Conservation (phyloP, 2,329 filamentous ascomycete species). For the Colletotrichum endophyticum region DNA sequence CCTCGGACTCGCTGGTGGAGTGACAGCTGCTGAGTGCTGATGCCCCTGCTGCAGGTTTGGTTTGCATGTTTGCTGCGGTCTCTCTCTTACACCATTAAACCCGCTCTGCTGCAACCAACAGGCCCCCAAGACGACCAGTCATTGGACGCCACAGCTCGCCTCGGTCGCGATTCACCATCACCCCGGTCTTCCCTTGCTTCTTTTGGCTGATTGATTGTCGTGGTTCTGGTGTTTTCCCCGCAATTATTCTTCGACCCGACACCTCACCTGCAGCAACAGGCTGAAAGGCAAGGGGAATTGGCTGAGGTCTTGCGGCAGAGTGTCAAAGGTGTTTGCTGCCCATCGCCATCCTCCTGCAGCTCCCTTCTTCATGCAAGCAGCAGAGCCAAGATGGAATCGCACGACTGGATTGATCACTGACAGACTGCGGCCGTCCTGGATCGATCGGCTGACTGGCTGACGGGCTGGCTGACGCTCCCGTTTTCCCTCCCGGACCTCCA, state of each 20-base stretch:
- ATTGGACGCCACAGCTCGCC: slow-evolving; percentile 2
- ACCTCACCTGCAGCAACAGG: neutral
- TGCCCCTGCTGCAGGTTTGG: neutral
- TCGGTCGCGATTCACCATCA: neutral
- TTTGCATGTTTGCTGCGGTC: neutral
- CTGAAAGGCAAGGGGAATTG: neutral
- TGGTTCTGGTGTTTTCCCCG: neutral
- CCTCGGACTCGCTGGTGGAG: neutral
- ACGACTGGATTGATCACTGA: neutral
- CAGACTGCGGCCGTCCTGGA: neutral
- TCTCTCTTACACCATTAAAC: neutral
- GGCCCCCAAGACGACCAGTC: neutral
- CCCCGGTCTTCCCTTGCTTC: neutral
- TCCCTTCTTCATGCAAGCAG: neutral
- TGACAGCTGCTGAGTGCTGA: neutral
- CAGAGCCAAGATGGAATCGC: neutral
- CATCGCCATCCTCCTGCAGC: neutral
- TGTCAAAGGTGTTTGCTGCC: neutral
- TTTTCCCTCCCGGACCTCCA: neutral
- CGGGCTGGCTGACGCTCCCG: neutral
- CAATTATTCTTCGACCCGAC: neutral
- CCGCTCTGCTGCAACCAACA: neutral
- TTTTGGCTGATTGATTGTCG: neutral
- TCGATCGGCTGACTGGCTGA: neutral
- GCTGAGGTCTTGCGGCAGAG: neutral